Base-by-base conservation (phyloP, 1,284 basidiomycete genomes). In the Ceratobasidium sp. region DNA sequence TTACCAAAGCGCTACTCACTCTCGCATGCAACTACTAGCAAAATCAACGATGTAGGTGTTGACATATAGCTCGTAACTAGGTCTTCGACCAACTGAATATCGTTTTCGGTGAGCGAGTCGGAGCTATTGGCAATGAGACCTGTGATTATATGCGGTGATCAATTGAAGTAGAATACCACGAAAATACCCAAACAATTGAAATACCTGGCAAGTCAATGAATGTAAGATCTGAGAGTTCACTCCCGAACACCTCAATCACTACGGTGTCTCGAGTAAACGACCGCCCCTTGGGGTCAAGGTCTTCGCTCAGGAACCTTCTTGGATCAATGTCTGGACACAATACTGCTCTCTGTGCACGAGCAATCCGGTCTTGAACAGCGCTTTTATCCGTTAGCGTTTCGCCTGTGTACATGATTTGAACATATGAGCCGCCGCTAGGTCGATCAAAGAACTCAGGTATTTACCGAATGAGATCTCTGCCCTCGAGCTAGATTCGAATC, bases 11-110 rank as follows among this genome's bases (percentile, higher is more conserved):
- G n/a, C 71, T 67, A 84, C 88, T 75, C 75, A 93, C 93, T 93
- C 82, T 94, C 92, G 82, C 93, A 94, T 0, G 93, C 87, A 0
- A 94, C 89, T 0, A 92, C 92, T 2, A 94, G 83, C 0, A 95
- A 84, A 28, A 95, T 91, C 0, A 95, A 88, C 39, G 91, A 92
- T 78, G 90, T 92, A 0, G 89, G 88, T 78, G 89, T 90, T 64
- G 85, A 85, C 63, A 94, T 92, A 81, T 92, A 93, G 0, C 88
- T 86, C 0, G 85, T 85, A 0, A 92, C 91, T 1, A 95, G 84
- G 0, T 85, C 84, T 78, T 90, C 87, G 20, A 95, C 90, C 0
- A 94, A 87, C 0, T 88, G 87, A 33, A 93, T 91, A 77, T 93
- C 92, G 12, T 84, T 84, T 0, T 84, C 82, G 49, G 90, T 87